phyloP scores from a whole-genome alignment of 441 rosid species.

The Macaranga tanarius region DNA sequence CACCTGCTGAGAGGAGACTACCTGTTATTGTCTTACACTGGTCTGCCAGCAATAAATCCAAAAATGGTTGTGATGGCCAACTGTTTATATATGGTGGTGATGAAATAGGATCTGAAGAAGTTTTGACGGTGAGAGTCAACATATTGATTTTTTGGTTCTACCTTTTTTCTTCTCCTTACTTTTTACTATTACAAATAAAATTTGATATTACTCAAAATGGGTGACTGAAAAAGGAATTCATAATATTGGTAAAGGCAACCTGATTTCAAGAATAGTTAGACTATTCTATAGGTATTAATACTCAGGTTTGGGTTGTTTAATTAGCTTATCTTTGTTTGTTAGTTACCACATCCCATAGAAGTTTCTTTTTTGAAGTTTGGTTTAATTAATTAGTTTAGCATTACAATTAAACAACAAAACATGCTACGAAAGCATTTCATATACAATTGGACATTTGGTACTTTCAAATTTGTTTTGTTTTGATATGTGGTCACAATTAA shows the following conservation, averaged over 20 bases:
- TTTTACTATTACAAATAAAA: not conserved
- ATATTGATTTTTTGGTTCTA: conserved; percentile 9
- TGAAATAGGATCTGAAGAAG: conserved; percentile 69
- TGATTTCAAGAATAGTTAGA: not conserved
- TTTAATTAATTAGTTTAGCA: not conserved
- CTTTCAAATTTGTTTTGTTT: not conserved
- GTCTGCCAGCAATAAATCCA: conserved; percentile 43
- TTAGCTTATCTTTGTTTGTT: not conserved
- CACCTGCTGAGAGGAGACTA: conserved; percentile 57
- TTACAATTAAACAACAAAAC: not conserved
- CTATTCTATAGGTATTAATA: not conserved
- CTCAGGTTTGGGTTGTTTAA: not conserved
- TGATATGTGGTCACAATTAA: not conserved
- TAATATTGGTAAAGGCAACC: not conserved
- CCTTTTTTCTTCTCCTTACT: not conserved
- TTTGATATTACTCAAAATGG: conserved; percentile 3
- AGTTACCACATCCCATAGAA: not conserved
- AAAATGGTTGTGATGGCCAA: conserved; percentile 40
- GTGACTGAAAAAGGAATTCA: not conserved
- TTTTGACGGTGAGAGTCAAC: conserved; percentile 41
- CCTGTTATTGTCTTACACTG: conserved; percentile 68
- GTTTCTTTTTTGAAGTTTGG: not conserved
- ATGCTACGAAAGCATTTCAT: not conserved
- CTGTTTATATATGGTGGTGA: conserved; percentile 68
- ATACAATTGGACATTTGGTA: not conserved